Conservation (phyloP, 2,329 filamentous ascomycete species). For the Colletotrichum liriopes region DNA sequence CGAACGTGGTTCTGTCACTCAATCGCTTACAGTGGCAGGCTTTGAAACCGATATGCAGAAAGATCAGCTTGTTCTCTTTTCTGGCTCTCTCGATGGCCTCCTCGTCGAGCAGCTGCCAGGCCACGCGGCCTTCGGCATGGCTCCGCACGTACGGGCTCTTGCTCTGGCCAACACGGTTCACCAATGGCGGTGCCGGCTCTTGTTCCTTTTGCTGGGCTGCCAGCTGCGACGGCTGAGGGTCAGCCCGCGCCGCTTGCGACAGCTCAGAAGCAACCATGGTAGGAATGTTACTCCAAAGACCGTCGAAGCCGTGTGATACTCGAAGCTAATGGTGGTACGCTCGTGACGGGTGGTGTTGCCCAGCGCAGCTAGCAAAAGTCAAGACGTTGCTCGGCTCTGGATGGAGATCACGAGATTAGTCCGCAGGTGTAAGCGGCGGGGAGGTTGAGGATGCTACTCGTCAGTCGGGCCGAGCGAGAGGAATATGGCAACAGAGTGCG, state of each 20-base stretch:
- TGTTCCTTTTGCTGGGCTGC: slow-evolving; percentile 45
- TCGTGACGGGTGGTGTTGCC: neutral
- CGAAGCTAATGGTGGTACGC: neutral
- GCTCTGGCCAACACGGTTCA: slow-evolving; percentile 56
- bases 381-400: neutral
- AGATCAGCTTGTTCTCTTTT: slow-evolving; percentile 88
- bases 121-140: slow-evolving; percentile 86
- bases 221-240: slow-evolving; percentile 50
- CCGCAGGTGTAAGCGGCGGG: slow-evolving; percentile 5
- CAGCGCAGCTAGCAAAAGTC: neutral
- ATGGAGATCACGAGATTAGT: slow-evolving; percentile 2
- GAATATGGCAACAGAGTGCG: neutral
- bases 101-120: slow-evolving; percentile 91
- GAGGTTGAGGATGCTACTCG: slow-evolving; percentile 9
- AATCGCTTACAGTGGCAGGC: slow-evolving; percentile 88
- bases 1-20: neutral
- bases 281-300: neutral
- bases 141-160: slow-evolving; percentile 74
- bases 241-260: slow-evolving; percentile 42
- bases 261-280: slow-evolving; percentile 58
- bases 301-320: neutral
- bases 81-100: slow-evolving; percentile 84
- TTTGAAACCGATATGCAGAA: slow-evolving; percentile 94
- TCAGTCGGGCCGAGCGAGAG: slow-evolving; percentile 18
- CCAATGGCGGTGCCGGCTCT: slow-evolving; percentile 47